A percentile compares a stretch with the other conserved stretches of the same genome.
phyloP scores from a whole-genome alignment of 176 grass and related monocot species.

The Echinochloa phyllopogon region DNA sequence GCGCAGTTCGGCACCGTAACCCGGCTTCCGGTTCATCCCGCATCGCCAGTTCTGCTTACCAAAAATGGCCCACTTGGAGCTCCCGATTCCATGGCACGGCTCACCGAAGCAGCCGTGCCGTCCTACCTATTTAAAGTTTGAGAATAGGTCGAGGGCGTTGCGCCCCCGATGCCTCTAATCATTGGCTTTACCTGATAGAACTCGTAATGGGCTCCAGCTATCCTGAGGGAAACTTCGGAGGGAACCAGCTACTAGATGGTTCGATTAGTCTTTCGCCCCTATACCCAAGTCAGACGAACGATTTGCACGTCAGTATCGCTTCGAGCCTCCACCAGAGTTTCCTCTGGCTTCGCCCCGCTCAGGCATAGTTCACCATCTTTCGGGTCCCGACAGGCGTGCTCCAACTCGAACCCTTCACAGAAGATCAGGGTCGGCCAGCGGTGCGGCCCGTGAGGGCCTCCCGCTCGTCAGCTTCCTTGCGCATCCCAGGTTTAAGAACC shows the following conservation, averaged over 20 bases:
- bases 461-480: not conserved
- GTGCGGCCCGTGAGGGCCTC: conserved; percentile 21
- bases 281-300: conserved; percentile 32
- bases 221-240: conserved; percentile 54
- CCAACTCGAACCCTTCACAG: conserved; percentile 75
- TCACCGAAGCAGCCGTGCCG: conserved; percentile 35
- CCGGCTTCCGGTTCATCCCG: conserved; percentile 66
- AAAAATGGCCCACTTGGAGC: conserved; percentile 78
- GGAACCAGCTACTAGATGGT: conserved; percentile 58
- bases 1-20: conserved; percentile 67
- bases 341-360: conserved; percentile 69
- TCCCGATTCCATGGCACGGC: conserved; percentile 44
- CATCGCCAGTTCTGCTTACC: conserved; percentile 78
- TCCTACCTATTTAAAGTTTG: conserved; percentile 62
- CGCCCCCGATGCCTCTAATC: conserved; percentile 71
- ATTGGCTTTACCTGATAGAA: conserved; percentile 67
- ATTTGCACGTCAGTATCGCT: conserved; percentile 52
- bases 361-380: conserved; percentile 65
- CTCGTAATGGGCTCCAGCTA: conserved; percentile 57
- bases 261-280: conserved; percentile 49
- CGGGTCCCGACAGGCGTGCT: conserved; percentile 63
- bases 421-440: conserved; percentile 66
- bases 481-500: too few relatives aligned
- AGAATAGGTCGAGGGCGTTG: conserved; percentile 61
- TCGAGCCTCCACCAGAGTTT: conserved; percentile 69